These are phyloP conservation scores for Sporothrix euskadiensis DNA, from an alignment of 2,329 filamentous ascomycete species.

Conservation along the genomic window DNA sequence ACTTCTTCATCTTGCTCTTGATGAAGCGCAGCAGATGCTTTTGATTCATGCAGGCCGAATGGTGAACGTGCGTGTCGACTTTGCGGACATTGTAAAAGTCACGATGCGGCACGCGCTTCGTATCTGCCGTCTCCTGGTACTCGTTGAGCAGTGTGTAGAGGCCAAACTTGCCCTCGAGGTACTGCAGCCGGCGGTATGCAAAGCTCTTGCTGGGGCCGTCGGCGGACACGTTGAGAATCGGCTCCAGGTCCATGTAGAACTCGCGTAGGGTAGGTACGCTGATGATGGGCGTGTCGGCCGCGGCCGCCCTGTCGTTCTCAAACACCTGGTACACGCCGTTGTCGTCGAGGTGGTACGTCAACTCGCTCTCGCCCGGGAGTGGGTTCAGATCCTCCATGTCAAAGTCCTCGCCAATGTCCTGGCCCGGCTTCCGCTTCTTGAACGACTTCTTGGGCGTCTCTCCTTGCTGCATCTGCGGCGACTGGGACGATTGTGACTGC, in stretches of 20 bases:
- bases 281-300: constrained; percentile 69
- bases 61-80: constrained; percentile 97
- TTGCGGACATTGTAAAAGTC: constrained; percentile 99
- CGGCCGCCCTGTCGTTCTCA: constrained; percentile 63
- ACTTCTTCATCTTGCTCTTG: constrained; percentile 99
- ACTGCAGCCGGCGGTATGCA: constrained; percentile 89
- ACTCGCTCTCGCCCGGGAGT: constrained; percentile 67
- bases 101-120: constrained; percentile 93
- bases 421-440: constrained; percentile 77
- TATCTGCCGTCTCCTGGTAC: constrained; percentile 97
- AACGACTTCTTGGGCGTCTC: constrained; percentile 38
- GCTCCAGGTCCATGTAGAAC: constrained; percentile 92
- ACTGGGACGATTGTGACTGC: neutral
- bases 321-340: constrained; percentile 93
- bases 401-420: constrained; percentile 92
- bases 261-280: constrained; percentile 89
- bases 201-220: constrained; percentile 97
- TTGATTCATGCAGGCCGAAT: constrained; percentile 99
- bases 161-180: constrained; percentile 96
- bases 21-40: constrained; percentile 98
- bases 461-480: constrained; percentile 20
- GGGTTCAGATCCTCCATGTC: constrained; percentile 75
- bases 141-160: constrained; percentile 91
- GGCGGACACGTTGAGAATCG: constrained; percentile 82
- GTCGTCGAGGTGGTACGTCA: constrained; percentile 76